Evolutionary conservation across 441 rosid genomes (phyloP).

Genomic region (Pelargonium citronellum): DNA sequence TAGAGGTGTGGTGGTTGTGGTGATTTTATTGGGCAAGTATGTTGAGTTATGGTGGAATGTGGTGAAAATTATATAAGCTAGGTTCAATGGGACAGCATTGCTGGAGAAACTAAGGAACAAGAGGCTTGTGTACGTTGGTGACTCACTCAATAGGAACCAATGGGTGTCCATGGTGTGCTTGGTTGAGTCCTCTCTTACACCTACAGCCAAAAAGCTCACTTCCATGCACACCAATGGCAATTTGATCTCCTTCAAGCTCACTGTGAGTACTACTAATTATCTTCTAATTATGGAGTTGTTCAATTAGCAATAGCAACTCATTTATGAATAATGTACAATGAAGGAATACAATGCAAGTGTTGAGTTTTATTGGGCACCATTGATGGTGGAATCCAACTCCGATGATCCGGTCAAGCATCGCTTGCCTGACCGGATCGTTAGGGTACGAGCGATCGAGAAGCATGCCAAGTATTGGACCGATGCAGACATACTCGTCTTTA

Average conservation of each 20-base stretch:
- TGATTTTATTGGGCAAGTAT: too few species aligned
- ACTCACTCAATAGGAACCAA: slow-evolving; percentile 59
- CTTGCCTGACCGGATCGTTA: slow-evolving; percentile 69
- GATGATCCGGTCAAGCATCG: slow-evolving; percentile 81
- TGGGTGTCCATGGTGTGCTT: slow-evolving; percentile 50
- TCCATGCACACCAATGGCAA: slow-evolving; percentile 36
- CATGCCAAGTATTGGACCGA: slow-evolving; percentile 71
- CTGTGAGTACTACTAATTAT: slow-evolving; percentile 27
- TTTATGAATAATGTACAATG: not conserved
- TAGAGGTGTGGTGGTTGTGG: too few species aligned
- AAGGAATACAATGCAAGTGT: slow-evolving; percentile 85
- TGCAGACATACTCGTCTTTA: slow-evolving; percentile 77
- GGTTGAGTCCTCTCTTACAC: slow-evolving; percentile 68
- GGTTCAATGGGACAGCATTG: slow-evolving; percentile 66
- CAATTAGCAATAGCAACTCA: not conserved
- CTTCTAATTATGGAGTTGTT: too few species aligned
- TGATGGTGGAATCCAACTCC: slow-evolving; percentile 80
- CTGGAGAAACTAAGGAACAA: slow-evolving; percentile 80
- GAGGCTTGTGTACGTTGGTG: slow-evolving; percentile 97
- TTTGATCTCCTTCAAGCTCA: slow-evolving; percentile 43
- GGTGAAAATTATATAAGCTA: slow-evolving; percentile 15
- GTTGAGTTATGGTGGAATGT: not conserved
- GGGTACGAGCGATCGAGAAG: slow-evolving; percentile 77
- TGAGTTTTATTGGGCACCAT: slow-evolving; percentile 97
- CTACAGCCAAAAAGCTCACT: slow-evolving; percentile 67